A percentile compares a stretch with the other conserved stretches of the same genome.
Evolutionary conservation across 257 asterid genomes (phyloP).

Genomic region (Penstemon davidsonii): DNA sequence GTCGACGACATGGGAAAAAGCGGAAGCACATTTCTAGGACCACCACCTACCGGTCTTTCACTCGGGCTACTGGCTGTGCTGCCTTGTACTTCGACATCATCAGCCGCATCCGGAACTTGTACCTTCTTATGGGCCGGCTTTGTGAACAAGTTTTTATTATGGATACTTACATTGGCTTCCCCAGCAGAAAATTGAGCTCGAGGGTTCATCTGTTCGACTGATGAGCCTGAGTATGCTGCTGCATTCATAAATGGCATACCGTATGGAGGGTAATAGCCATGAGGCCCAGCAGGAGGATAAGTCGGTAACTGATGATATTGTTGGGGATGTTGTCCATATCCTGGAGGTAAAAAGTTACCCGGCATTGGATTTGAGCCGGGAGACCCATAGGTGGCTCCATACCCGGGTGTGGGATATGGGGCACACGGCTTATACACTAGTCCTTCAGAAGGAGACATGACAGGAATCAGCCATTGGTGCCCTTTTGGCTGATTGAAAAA

Average conservation of each 20-base stretch:
- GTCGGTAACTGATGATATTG: conserved; percentile 34
- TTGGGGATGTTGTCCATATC: background rate
- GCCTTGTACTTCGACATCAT: conserved; percentile 56
- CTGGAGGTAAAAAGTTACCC: conserved; percentile 44
- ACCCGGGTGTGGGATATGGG: conserved; percentile 60
- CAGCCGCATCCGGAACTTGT: conserved; percentile 24
- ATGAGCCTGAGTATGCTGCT: conserved; percentile 39
- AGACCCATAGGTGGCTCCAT: conserved; percentile 34
- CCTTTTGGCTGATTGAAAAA: conserved; percentile 41
- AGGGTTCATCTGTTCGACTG: conserved; percentile 45
- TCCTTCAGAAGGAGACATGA: conserved; percentile 94
- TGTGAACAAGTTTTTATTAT: too few relatives aligned
- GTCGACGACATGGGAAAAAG: conserved; percentile 53
- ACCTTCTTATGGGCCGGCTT: conserved; percentile 24
- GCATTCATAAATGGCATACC: conserved; percentile 51
- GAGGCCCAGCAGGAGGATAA: conserved; percentile 11
- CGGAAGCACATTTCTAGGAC: conserved; percentile 37
- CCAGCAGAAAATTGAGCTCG: background rate
- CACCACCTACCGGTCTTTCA: conserved; percentile 29
- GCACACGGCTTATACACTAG: conserved; percentile 63
- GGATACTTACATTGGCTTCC: too few relatives aligned
- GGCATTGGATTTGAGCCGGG: conserved; percentile 36
- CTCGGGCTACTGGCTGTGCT: conserved; percentile 67
- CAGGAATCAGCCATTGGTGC: conserved; percentile 77
- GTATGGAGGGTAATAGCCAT: conserved; percentile 24